Evolutionary conservation across 2,329 filamentous ascomycete genomes (phyloP).

Genomic region (Cladorrhinum sp.): DNA sequence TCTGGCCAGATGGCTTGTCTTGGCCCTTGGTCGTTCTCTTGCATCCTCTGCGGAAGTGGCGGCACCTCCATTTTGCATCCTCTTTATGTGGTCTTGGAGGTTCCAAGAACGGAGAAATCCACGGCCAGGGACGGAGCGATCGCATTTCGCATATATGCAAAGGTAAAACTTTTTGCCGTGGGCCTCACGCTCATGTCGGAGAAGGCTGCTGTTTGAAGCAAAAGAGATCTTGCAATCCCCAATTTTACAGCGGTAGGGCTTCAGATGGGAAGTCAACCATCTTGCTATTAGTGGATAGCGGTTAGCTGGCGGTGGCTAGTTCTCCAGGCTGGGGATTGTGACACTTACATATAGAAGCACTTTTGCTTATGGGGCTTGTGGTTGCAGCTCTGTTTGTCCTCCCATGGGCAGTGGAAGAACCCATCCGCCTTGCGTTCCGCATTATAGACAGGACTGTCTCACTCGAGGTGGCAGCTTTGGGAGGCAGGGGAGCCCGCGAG

Average conservation of each 20-base stretch:
- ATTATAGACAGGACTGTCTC: constrained; percentile 70
- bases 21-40: constrained; percentile 57
- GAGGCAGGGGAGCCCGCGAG: constrained; percentile 42
- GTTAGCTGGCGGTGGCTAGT: constrained; percentile 24
- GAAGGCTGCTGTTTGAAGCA: constrained; percentile 87
- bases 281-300: constrained; percentile 60
- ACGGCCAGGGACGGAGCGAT: constrained; percentile 75
- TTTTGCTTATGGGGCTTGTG: constrained; percentile 95
- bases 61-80: constrained; percentile 65
- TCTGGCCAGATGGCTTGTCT: constrained; percentile 33
- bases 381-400: constrained; percentile 67
- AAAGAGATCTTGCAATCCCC: constrained; percentile 86
- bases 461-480: constrained; percentile 48
- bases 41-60: constrained; percentile 44
- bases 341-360: constrained; percentile 94
- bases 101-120: constrained; percentile 97
- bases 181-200: constrained; percentile 92
- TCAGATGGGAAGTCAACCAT: constrained; percentile 94
- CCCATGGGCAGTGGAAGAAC: constrained; percentile 90
- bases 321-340: constrained; percentile 21
- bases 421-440: constrained; percentile 65
- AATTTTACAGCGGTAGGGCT: constrained; percentile 93
- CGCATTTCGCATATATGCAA: constrained; percentile 83
- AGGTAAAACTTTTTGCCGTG: constrained; percentile 91
- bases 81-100: constrained; percentile 93